phyloP scores from a whole-genome alignment of 768 basidiomycete genomes.

The Russula griseocarnosa region DNA sequence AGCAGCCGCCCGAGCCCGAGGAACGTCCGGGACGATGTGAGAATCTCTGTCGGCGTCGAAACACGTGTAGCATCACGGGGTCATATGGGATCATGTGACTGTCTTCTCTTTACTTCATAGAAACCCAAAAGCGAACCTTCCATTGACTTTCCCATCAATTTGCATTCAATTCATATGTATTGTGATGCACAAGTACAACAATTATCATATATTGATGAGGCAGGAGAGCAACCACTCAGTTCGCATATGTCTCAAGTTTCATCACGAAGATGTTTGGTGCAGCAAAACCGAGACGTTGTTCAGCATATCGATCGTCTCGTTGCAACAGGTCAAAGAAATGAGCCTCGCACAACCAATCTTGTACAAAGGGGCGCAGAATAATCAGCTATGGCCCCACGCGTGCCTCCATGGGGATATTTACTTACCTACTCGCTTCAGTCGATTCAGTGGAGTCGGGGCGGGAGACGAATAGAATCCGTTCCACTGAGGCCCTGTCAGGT shows the following conservation, averaged over 20 bases:
- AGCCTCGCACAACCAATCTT: conserved; percentile 77
- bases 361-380: not conserved
- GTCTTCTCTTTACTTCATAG: too few species aligned
- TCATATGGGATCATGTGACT: conserved; percentile 5
- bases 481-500: conserved; percentile 38
- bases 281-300: conserved; percentile 62
- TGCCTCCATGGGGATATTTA: conserved; percentile 16
- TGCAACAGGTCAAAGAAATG: conserved; percentile 63
- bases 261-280: conserved; percentile 80
- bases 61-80: conserved; percentile 27
- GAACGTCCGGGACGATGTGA: not conserved
- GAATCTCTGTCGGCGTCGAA: conserved; percentile 7
- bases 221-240: not conserved
- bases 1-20: not conserved
- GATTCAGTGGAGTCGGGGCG: conserved; percentile 42
- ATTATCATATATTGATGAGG: not conserved
- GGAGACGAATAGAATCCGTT: conserved; percentile 44
- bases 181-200: not conserved
- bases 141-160: not conserved
- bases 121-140: too few species aligned
- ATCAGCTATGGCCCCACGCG: not conserved
- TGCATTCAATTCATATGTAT: not conserved
- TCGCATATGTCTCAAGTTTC: conserved; percentile 47
- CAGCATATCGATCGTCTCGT: conserved; percentile 57
- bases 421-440: conserved; percentile 62